Evolutionary conservation across 1,139 yeast genomes (phyloP), one percentile per base, ranked within the genome.

Genomic region (Zygoascus sp.): DNA sequence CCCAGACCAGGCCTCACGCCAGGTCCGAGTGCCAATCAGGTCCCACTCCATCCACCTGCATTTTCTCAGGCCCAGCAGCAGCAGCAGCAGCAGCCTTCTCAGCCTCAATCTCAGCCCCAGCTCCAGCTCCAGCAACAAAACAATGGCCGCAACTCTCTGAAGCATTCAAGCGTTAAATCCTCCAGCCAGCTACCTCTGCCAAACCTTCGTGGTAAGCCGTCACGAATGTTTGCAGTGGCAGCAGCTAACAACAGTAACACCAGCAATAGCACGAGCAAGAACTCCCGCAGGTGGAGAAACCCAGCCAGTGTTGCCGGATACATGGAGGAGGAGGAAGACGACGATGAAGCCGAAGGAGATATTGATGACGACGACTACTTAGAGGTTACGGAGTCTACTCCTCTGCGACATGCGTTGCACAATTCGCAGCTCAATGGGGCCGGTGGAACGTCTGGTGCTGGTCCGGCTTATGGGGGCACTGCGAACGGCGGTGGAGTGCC

Each of bases 311-410:
- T 16, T 46, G 45, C 40, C 38, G 42, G 43, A 45, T 49, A 48
- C 32, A 45, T 47, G 47, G 50, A 51, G n/a, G 58, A 51, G 25
- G 62, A 56, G 11, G 63, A 59, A 27, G 57, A 55, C 37, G 58
- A 58, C 20, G 63, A 57, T 19, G 58, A 53, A 16, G 55, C 56
- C 9, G 50, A 46, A n/a, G 54, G 53, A 7, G 69, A 59, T 30
- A 59, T 58, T 7, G 69, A 59, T 17, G 64, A 57, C 16, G 62
- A 58, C 27, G 63, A 58, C 37, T 57, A 55, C 32, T 52, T 49
- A 15, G 62, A 61, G 19, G 57, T 58, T n/a, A 53, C 58, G 1
- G 69, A 64, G 44, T 56, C 59, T 10, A 61, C 67, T 3, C 68
- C 67, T 10, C 48, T 64, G 44, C 55, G 64, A 32, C 50, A 49